phyloP scores from a whole-genome alignment of 306 rosid genomes.

The Rubus parviflorus region DNA sequence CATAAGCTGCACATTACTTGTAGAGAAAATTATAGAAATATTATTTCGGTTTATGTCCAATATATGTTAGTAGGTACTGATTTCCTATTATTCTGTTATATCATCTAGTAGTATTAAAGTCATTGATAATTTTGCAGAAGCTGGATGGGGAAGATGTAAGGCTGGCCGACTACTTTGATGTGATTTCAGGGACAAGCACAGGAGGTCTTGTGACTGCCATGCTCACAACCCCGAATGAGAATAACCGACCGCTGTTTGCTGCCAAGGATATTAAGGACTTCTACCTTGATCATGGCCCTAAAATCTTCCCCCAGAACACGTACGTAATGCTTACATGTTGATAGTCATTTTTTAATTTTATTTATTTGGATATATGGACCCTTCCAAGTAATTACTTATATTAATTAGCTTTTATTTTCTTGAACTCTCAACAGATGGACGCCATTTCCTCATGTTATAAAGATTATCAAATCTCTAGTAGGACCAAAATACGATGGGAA shows the following conservation, averaged over 20 bases:
- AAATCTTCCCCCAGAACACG: constrained; percentile 56
- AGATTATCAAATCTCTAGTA: constrained; percentile 29
- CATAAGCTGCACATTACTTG: background rate
- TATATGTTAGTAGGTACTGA: background rate
- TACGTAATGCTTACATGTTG: background rate
- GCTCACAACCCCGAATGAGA: constrained; percentile 57
- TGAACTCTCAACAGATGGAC: constrained; percentile 22
- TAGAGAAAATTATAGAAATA: background rate
- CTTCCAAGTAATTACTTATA: background rate
- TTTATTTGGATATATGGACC: background rate
- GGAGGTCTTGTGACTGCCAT: constrained; percentile 65
- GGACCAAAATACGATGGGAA: constrained; percentile 82
- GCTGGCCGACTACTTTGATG: constrained; percentile 63
- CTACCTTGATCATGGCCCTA: constrained; percentile 51
- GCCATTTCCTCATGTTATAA: constrained; percentile 5
- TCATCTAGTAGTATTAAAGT: background rate
- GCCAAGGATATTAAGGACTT: constrained; percentile 64
- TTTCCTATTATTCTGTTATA: background rate
- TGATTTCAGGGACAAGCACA: constrained; percentile 69
- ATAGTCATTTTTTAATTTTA: no score
- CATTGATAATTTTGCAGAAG: constrained; percentile 37
- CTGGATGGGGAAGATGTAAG: constrained; percentile 63
- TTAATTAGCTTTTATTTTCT: background rate
- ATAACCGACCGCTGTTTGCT: constrained; percentile 57
- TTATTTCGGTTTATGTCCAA: background rate